Conservation (phyloP, 805 yeast species). For the Yarrowia yakushimensis region DNA sequence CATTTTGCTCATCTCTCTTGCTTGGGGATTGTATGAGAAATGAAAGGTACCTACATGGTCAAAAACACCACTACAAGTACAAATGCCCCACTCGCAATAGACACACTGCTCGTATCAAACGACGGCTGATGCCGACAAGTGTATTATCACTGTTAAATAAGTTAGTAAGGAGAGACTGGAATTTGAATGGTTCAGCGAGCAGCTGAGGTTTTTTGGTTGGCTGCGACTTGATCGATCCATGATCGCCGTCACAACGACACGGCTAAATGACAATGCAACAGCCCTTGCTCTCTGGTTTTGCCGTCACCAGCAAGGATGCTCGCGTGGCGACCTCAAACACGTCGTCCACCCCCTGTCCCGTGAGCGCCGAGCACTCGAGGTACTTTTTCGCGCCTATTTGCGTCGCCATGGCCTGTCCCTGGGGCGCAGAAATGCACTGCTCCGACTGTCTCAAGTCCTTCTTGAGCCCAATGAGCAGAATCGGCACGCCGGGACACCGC, state of each 20-base stretch:
- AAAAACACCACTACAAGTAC: neutral
- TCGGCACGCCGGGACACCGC: constrained; percentile 78
- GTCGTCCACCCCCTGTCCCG: constrained; percentile 94
- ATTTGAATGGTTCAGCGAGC: neutral
- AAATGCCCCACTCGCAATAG: neutral
- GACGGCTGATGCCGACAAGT: too few relatives aligned
- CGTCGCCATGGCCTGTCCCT: constrained; percentile 68
- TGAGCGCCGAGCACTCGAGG: constrained; percentile 83
- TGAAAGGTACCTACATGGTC: too few relatives aligned
- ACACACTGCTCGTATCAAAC: too few relatives aligned
- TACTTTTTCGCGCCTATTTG: constrained; percentile 79
- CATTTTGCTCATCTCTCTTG: too few relatives aligned
- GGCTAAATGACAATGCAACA: constrained; percentile 14
- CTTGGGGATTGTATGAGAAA: too few relatives aligned
- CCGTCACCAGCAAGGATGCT: constrained; percentile 54
- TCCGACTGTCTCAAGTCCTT: constrained; percentile 60
- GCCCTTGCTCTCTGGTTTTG: neutral
- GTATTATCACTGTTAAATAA: constrained; percentile 3
- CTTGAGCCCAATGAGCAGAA: constrained; percentile 76
- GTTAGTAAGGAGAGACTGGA: constrained; percentile 21
- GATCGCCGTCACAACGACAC: too few relatives aligned
- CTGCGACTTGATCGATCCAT: too few relatives aligned
- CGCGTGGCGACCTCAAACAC: constrained; percentile 90
- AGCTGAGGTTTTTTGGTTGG: neutral
- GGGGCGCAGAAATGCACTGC: constrained; percentile 37